Evolutionary conservation across 2,329 filamentous ascomycete species (phyloP).

Genomic region (Curvularia spicifera): DNA sequence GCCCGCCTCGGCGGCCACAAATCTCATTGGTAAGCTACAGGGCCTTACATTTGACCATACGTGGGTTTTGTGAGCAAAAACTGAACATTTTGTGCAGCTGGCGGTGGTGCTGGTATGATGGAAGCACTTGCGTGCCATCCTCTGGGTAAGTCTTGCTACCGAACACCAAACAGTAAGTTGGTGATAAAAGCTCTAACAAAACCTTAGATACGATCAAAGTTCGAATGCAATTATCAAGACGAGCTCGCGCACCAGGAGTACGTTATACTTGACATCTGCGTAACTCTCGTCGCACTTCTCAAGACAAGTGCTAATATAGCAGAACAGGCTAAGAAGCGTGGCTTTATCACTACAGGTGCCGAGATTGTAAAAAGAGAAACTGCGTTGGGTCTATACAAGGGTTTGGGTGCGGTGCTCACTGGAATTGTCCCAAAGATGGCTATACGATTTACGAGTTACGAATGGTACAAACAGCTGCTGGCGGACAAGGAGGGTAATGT

Average conservation of each 20-base stretch:
- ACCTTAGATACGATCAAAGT: constrained; percentile 95
- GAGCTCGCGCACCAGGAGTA: constrained; percentile 80
- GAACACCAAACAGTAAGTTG: background rate
- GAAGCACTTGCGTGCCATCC: constrained; percentile 96
- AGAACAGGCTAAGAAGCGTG: constrained; percentile 71
- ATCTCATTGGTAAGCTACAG: constrained; percentile 76
- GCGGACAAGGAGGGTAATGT: constrained; percentile 71
- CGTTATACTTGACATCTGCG: constrained; percentile 38
- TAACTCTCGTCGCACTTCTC: background rate
- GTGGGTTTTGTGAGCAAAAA: constrained; percentile 2
- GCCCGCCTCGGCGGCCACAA: constrained; percentile 84
- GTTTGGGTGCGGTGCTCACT: constrained; percentile 92
- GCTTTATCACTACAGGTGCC: constrained; percentile 83
- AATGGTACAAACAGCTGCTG: constrained; percentile 87
- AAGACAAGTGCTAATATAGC: constrained; percentile 15
- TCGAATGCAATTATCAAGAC: constrained; percentile 94
- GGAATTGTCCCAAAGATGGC: constrained; percentile 99
- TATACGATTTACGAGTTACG: constrained; percentile 97
- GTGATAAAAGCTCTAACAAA: constrained; percentile 22
- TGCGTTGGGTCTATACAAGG: constrained; percentile 93
- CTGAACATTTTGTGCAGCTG: constrained; percentile 65
- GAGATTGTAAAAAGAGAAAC: constrained; percentile 92
- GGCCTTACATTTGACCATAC: constrained; percentile 4
- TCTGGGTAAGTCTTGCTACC: constrained; percentile 65
- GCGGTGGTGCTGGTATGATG: constrained; percentile 98